Conservation (phyloP, 106 monocot species). For the Ottelia alismoides region DNA sequence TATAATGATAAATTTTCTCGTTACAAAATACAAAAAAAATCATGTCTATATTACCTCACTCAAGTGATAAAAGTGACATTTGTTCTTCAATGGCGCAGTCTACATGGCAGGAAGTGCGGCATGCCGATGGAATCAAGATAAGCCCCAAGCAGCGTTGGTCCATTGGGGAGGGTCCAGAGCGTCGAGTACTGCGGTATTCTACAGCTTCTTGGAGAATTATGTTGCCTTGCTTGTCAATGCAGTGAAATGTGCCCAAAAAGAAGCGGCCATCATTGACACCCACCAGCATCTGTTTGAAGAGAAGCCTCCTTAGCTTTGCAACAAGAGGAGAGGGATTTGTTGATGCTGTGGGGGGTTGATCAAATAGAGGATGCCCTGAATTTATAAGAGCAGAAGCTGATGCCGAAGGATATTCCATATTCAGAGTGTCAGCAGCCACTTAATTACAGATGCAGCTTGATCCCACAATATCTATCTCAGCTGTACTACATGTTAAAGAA, state of each 20-base stretch:
- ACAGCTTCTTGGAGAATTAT: conserved; percentile 95
- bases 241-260: conserved; percentile 74
- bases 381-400: too few species aligned
- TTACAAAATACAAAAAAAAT: too few species aligned
- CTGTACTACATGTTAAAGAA: too few species aligned
- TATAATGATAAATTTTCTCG: too few species aligned
- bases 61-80: conserved; percentile 62
- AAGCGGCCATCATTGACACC: conserved; percentile 85
- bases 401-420: too few species aligned
- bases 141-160: conserved; percentile 82
- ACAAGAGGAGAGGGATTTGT: conserved; percentile 55
- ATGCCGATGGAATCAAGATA: conserved; percentile 69
- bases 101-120: conserved; percentile 83
- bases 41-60: too few species aligned
- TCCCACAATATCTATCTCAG: too few species aligned
- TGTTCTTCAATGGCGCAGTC: conserved; percentile 83
- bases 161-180: conserved; percentile 32
- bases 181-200: conserved; percentile 57
- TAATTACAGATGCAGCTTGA: too few species aligned
- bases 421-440: too few species aligned
- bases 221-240: conserved; percentile 93
- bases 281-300: conserved; percentile 62
- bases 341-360: too few species aligned
- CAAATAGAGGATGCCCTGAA: too few species aligned
- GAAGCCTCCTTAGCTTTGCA: conserved; percentile 34